phyloP scores from a whole-genome alignment of 192 early-diverging fungal species.

The Kickxella alabastrina region DNA sequence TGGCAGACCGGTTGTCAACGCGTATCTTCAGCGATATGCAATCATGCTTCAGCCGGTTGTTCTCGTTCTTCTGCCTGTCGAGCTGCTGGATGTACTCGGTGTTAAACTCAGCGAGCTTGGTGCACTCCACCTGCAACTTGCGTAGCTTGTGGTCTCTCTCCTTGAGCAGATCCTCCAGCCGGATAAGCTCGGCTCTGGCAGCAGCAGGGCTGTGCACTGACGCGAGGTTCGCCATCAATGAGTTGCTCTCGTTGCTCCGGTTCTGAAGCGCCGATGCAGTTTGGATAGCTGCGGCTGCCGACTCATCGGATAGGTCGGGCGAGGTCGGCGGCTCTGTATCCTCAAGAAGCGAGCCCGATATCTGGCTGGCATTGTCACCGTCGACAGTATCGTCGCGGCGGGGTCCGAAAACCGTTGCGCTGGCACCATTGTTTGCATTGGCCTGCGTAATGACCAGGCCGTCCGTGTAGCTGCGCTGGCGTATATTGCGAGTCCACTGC shows the following conservation, averaged over 20 bases:
- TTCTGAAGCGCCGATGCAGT: too few species aligned
- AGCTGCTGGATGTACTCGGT: slow-evolving; percentile 24
- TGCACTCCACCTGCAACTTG: slow-evolving; percentile 8
- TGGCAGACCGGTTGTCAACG: slow-evolving; percentile 11
- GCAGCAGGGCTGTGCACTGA: slow-evolving; percentile 9
- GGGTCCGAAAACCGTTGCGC: too few species aligned
- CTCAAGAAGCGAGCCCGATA: slow-evolving; percentile 1
- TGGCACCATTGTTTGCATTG: not conserved
- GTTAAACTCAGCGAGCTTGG: slow-evolving; percentile 26
- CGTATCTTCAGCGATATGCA: slow-evolving; percentile 16
- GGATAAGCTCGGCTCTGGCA: slow-evolving; percentile 16
- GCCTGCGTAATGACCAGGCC: slow-evolving; percentile 1
- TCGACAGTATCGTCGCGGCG: not conserved
- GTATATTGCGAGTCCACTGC: slow-evolving; percentile 34
- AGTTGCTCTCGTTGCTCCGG: not conserved
- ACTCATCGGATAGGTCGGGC: slow-evolving; percentile 27
- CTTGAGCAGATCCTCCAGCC: slow-evolving; percentile 13
- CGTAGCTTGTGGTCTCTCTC: slow-evolving; percentile 11
- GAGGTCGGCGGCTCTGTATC: slow-evolving; percentile 35
- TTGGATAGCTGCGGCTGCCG: too few species aligned
- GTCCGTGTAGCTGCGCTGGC: slow-evolving; percentile 29
- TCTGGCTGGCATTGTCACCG: not conserved
- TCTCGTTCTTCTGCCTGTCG: slow-evolving; percentile 30
- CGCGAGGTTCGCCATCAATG: too few species aligned
- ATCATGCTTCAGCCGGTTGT: slow-evolving; percentile 23